phyloP scores from a whole-genome alignment of 805 yeast species.

The Saccharomyces cerevisiae region DNA sequence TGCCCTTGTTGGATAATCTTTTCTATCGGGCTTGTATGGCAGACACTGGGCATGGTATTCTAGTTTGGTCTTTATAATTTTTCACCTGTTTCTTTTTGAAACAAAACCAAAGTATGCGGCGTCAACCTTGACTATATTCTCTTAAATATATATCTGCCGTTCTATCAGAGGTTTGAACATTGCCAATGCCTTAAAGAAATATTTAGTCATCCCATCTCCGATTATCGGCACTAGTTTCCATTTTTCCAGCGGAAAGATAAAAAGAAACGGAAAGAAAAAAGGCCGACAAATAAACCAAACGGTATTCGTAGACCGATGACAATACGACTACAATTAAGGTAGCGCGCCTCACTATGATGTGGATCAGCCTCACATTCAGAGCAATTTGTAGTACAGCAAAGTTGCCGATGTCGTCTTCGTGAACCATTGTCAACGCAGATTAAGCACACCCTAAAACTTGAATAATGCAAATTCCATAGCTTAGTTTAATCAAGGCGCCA shows the following conservation, averaged over 20 bases:
- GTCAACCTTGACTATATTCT: not conserved
- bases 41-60: constrained; percentile 4
- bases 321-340: not conserved
- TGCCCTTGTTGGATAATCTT: constrained; percentile 7
- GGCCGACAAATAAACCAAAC: not conserved
- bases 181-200: not conserved
- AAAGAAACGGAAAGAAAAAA: not conserved
- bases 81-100: not conserved
- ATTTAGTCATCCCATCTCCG: not conserved
- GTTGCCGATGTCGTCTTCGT: not conserved
- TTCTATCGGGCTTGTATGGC: constrained; percentile 18
- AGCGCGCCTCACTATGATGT: not conserved
- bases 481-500: no score
- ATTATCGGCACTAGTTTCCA: not conserved
- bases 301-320: not conserved
- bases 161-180: not conserved
- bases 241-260: not conserved
- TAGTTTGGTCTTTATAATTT: not conserved
- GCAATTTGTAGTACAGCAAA: no score
- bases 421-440: not conserved
- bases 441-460: not conserved
- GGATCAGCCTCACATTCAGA: no score
- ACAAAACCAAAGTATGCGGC: not conserved
- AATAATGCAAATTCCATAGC: no score
- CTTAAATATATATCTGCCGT: not conserved